Conservation (phyloP, 495 filamentous ascomycete species). For the Tuber brumale region DNA sequence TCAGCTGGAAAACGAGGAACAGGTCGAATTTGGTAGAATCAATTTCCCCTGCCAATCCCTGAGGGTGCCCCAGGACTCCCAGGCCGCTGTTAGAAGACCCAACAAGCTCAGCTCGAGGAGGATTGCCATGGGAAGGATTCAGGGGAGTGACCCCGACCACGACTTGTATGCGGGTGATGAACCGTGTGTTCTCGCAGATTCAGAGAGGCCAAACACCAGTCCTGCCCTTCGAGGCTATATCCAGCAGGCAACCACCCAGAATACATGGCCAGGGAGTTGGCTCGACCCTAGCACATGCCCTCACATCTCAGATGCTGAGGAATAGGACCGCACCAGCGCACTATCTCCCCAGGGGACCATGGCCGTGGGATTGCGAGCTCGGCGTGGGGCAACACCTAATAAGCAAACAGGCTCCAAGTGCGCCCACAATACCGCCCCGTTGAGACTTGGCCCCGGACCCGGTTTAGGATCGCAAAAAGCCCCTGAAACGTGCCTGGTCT, state of each 20-base stretch:
- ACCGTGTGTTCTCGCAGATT: neutral
- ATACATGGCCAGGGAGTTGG: neutral
- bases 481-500: conserved; percentile 13
- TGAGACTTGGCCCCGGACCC: neutral
- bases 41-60: neutral
- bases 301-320: neutral
- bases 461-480: neutral
- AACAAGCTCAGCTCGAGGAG: neutral
- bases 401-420: conserved; percentile 1
- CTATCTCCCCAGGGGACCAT: neutral
- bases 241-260: neutral
- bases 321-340: neutral
- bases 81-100: neutral
- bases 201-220: neutral
- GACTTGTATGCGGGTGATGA: neutral
- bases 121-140: conserved; percentile 9
- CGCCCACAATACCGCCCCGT: neutral
- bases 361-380: neutral
- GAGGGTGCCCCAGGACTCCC: neutral
- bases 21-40: neutral
- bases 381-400: neutral
- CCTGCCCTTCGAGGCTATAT: neutral
- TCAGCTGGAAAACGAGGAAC: neutral
- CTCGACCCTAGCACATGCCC: neutral
- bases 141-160: conserved; percentile 16